These are phyloP conservation scores for Ambrosiella xylebori DNA, from an alignment of 2,329 filamentous ascomycete genomes.

Conservation along the genomic window DNA sequence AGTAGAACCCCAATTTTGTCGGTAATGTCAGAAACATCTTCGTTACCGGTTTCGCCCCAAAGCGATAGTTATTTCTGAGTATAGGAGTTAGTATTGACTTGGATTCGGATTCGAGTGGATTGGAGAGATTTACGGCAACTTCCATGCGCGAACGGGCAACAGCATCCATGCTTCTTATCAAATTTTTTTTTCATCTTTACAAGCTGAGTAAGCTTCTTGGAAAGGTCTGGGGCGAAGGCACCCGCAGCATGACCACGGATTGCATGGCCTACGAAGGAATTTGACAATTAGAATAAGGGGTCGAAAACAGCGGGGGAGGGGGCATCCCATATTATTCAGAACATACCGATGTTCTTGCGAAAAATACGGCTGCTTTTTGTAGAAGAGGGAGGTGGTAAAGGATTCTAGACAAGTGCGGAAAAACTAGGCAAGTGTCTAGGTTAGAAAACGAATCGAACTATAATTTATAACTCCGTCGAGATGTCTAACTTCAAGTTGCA, in stretches of 20 bases:
- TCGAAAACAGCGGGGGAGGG: neutral
- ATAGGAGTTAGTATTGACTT: neutral
- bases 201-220: constrained; percentile 92
- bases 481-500: constrained; percentile 41
- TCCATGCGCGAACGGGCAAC: constrained; percentile 96
- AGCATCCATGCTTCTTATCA: constrained; percentile 94
- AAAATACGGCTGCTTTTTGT: constrained; percentile 88
- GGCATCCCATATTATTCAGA: neutral
- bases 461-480: neutral
- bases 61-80: constrained; percentile 89
- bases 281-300: neutral
- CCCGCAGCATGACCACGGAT: constrained; percentile 59
- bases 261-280: constrained; percentile 34
- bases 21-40: constrained; percentile 96
- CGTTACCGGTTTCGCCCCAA: constrained; percentile 90
- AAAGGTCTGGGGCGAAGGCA: constrained; percentile 68
- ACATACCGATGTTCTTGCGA: constrained; percentile 67
- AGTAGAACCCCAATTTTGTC: constrained; percentile 96
- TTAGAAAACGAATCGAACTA: neutral
- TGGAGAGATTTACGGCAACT: constrained; percentile 57
- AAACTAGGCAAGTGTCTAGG: constrained; percentile 6
- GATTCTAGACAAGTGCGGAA: constrained; percentile 45
- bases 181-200: constrained; percentile 99
- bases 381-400: constrained; percentile 74
- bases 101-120: neutral